phyloP scores from a whole-genome alignment of 495 filamentous ascomycete species.

The Talaromyces wortmannii region DNA sequence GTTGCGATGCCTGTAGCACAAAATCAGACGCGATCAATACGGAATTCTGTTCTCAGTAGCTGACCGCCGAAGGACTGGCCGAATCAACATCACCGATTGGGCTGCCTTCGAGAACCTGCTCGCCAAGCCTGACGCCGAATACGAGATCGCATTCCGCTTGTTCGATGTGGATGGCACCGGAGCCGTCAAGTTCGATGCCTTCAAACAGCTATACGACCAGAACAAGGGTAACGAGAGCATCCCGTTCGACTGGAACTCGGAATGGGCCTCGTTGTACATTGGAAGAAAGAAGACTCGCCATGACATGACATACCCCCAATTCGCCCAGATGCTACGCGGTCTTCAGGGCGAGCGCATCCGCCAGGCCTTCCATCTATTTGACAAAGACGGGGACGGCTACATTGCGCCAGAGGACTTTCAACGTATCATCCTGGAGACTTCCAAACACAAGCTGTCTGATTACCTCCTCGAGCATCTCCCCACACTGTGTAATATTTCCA shows the following conservation, averaged over 20 bases:
- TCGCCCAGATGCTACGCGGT: conserved; percentile 95
- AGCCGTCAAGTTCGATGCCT: conserved; percentile 78
- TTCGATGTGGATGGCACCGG: conserved; percentile 84
- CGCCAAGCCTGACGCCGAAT: conserved; percentile 91
- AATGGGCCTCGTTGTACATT: conserved; percentile 94
- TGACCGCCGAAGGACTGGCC: conserved; percentile 65
- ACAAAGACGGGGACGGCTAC: conserved; percentile 93
- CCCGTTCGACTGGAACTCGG: conserved; percentile 93
- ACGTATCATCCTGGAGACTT: conserved; percentile 87
- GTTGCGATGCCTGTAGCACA: conserved; percentile 56
- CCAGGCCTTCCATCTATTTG: conserved; percentile 88
- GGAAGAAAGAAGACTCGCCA: conserved; percentile 79
- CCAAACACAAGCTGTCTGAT: conserved; percentile 95
- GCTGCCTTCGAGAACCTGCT: conserved; percentile 88
- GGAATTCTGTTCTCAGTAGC: conserved; percentile 86
- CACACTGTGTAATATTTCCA: conserved; percentile 89
- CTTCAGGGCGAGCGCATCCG: conserved; percentile 92
- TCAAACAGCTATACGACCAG: conserved; percentile 68
- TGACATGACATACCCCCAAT: conserved; percentile 90
- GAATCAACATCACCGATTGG: conserved; percentile 79
- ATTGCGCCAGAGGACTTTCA: conserved; percentile 96
- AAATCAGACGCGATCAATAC: conserved; percentile 93
- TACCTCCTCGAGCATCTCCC: conserved; percentile 91
- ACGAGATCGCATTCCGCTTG: conserved; percentile 95
- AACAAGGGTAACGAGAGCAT: conserved; percentile 77